Percentiles rank a stretch among this genome's conserved stretches.
Conservation (phyloP, 805 yeast genomes). For the Danielia reshetovae region DNA sequence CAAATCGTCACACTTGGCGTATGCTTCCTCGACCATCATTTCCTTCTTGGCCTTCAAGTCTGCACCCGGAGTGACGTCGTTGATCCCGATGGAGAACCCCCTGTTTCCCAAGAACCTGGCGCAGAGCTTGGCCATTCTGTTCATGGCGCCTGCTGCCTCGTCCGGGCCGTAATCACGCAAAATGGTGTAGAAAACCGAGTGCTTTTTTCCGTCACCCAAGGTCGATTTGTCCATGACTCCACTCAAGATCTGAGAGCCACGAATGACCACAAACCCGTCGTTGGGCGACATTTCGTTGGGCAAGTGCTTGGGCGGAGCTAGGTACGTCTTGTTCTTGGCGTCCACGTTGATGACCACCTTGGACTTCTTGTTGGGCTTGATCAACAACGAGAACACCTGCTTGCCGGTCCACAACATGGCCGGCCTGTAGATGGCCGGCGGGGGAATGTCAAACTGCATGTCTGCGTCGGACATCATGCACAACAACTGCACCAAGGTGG, state of each 20-base stretch:
- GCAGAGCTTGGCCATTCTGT: slow-evolving; percentile 98
- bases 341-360: slow-evolving; percentile 87
- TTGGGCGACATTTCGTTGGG: slow-evolving; percentile 97
- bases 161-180: slow-evolving; percentile 95
- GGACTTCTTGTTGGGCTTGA: slow-evolving; percentile 72
- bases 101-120: slow-evolving; percentile 92
- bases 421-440: slow-evolving; percentile 92
- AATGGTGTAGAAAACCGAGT: slow-evolving; percentile 92
- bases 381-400: slow-evolving; percentile 85
- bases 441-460: slow-evolving; percentile 86
- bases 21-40: slow-evolving; percentile 84
- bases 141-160: slow-evolving; percentile 95
- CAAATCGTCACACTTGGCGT: slow-evolving; percentile 84
- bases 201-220: slow-evolving; percentile 97
- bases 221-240: slow-evolving; percentile 98
- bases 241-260: slow-evolving; percentile 83
- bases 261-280: slow-evolving; percentile 87
- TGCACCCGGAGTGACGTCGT: slow-evolving; percentile 91
- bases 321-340: slow-evolving; percentile 88
- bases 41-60: slow-evolving; percentile 77
- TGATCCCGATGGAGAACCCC: slow-evolving; percentile 96
- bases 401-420: slow-evolving; percentile 94
- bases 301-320: slow-evolving; percentile 58
- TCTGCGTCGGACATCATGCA: slow-evolving; percentile 96
- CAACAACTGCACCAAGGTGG: slow-evolving; percentile 73